Evolutionary conservation across 805 yeast genomes (phyloP), one percentile per base, ranked within the genome.

Genomic region (Schizosaccharomyces pombe): DNA sequence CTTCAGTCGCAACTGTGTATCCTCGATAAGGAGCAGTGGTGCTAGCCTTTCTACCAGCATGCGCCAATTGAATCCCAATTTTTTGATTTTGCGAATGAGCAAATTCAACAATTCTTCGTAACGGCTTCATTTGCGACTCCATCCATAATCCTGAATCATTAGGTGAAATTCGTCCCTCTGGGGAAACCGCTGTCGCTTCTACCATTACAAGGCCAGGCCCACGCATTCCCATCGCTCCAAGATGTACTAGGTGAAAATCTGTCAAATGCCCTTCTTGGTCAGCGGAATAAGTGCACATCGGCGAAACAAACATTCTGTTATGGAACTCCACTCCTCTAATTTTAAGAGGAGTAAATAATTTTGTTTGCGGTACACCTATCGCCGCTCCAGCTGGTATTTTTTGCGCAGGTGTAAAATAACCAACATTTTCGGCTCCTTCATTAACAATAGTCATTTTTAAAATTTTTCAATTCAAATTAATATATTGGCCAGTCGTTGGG

Each of bases 221-320:
- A 54, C 77, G 64, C 12, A 66, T 54, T 0, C 76, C 71, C 54
- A 71, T 65, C 0, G 70, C 61, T 3, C 76, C 76, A 58, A 76
- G 73, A 58, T 76, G 78, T 5, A 69, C 67, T 19, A 68, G 57
- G 58, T 76, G 79, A 64, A 69, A 76, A 16, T 67, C 71, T 0
- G 73, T 75, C 0, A 70, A 67, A 14, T 63, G 61, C 1, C 72
- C 71, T 52, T 74, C 64, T 2, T 62, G 58, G n/a, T n/a, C n/a
- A 2, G 74, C 70, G 4, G 78, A 70, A 61, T 75, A 75, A 52
- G 67, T 72, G 60, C 78, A 73, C 78, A 75, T 74, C 51, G 79
- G 79, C 0, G 79, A 70, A 22, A 76, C 75, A 53, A 77, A 77
- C 30, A 76, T 61, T 57, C 82, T 66, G 62, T 78, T 78, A 12